These are phyloP conservation scores for Boletus sp. DNA, from an alignment of 768 basidiomycete species.

Conservation along the genomic window DNA sequence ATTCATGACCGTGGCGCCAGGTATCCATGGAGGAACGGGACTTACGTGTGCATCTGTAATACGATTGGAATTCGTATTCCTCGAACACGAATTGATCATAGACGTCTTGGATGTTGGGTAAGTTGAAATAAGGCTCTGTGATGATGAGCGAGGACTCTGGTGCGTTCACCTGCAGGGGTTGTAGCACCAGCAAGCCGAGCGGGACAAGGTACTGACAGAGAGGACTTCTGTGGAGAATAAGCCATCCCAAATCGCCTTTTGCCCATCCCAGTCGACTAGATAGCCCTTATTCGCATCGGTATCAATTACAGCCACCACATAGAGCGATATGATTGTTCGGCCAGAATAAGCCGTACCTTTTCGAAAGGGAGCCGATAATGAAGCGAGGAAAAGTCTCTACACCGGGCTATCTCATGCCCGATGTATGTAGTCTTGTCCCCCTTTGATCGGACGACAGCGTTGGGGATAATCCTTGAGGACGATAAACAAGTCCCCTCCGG, in stretches of 20 bases:
- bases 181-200: conserved; percentile 4
- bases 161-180: conserved; percentile 60
- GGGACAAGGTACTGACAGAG: conserved; percentile 43
- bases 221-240: conserved; percentile 73
- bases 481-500: background rate
- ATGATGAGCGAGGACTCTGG: conserved; percentile 73
- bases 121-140: conserved; percentile 93
- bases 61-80: conserved; percentile 90
- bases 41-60: conserved; percentile 80
- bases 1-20: conserved; percentile 19
- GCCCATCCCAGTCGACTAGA: conserved; percentile 91
- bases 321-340: background rate
- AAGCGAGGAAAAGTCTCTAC: conserved; percentile 77
- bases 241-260: conserved; percentile 94
- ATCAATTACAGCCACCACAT: conserved; percentile 3
- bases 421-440: conserved; percentile 80
- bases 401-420: conserved; percentile 78
- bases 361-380: conserved; percentile 86
- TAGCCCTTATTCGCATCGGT: conserved; percentile 63
- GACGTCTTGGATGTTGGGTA: conserved; percentile 86
- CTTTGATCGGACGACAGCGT: conserved; percentile 83
- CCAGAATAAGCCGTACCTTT: conserved; percentile 49
- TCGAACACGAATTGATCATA: conserved; percentile 97
- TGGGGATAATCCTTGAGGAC: conserved; percentile 60
- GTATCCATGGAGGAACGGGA: conserved; percentile 22